Evolutionary conservation across 2,329 filamentous ascomycete genomes (phyloP).

Genomic region (Sporothrix brunneoviolacea): DNA sequence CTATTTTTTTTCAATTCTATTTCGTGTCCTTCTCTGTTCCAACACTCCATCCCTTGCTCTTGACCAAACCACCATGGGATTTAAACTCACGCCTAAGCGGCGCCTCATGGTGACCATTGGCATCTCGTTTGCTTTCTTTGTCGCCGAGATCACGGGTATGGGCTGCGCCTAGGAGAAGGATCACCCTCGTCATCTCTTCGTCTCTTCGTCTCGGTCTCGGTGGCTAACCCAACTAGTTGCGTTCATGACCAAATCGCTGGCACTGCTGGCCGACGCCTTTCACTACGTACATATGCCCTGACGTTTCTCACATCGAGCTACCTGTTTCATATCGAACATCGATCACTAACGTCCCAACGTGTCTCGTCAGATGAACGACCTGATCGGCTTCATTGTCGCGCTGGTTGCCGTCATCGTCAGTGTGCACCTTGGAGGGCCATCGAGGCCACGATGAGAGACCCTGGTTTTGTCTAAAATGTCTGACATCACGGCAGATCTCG

Average conservation of each 20-base stretch:
- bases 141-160: constrained; percentile 43
- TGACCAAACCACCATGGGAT: constrained; percentile 30
- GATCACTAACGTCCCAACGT: constrained; percentile 41
- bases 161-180: too few species aligned
- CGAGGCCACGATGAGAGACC: too few species aligned
- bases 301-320: too few species aligned
- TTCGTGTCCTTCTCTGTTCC: too few species aligned
- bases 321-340: too few species aligned
- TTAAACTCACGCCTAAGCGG: constrained; percentile 35
- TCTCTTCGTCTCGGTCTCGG: neutral
- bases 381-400: constrained; percentile 63
- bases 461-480: too few species aligned
- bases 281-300: constrained; percentile 53
- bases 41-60: too few species aligned
- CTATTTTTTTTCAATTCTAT: neutral
- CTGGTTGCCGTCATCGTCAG: constrained; percentile 56
- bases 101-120: constrained; percentile 41
- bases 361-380: constrained; percentile 56
- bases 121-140: constrained; percentile 45
- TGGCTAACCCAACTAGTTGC: constrained; percentile 40
- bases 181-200: constrained; percentile 11
- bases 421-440: too few species aligned
- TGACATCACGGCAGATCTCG: constrained; percentile 40
- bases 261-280: constrained; percentile 70
- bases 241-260: constrained; percentile 64